Evolutionary conservation across 73 alveolate species (phyloP).

Genomic region (Tetrahymena malaccensis): DNA sequence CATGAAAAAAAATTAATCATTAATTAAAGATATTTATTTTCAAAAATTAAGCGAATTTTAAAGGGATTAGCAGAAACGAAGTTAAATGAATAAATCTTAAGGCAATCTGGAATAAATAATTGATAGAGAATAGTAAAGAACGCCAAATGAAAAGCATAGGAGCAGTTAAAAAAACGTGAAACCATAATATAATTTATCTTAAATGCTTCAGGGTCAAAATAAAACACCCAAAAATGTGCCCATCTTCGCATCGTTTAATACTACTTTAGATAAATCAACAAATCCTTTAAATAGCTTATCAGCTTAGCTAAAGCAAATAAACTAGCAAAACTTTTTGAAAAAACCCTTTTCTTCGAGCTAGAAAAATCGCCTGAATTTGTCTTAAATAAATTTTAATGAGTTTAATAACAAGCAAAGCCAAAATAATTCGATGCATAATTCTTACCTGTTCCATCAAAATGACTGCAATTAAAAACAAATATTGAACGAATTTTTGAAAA

Average conservation of each 20-base stretch:
- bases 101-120: background rate
- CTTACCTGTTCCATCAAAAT: background rate
- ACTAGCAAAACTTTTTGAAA: background rate
- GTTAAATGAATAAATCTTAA: background rate
- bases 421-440: background rate
- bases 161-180: background rate
- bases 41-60: background rate
- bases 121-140: background rate
- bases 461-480: background rate
- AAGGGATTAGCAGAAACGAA: background rate
- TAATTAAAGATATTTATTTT: background rate
- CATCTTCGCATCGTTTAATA: background rate
- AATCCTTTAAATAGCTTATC: background rate
- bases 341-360: background rate
- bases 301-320: background rate
- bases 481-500: background rate
- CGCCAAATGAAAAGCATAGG: background rate
- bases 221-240: background rate
- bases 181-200: background rate
- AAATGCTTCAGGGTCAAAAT: background rate
- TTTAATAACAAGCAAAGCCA: background rate
- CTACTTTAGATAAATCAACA: background rate
- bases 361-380: background rate
- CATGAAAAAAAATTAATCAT: background rate
- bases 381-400: background rate